Base-by-base conservation (phyloP, 305 asterid species). In the Ajuga reptans region DNA sequence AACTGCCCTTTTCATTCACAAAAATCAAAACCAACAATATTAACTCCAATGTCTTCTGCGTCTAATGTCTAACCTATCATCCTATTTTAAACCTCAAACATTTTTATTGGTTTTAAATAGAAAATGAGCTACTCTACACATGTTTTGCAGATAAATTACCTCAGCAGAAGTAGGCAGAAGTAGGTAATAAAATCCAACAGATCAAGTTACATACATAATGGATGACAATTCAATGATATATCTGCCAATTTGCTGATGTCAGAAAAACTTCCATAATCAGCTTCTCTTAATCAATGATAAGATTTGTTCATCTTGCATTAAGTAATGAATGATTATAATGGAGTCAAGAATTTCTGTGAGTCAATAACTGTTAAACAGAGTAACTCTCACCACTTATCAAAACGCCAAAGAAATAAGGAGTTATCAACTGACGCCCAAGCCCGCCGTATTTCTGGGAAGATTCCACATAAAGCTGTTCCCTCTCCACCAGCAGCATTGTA, bases 371-470 rank as follows among this genome's bases (percentile, higher is more conserved):
- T 5, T 21, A 74, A 62, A 37, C 11, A 74, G 21, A 16, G 66
- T 34, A 73, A 76, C 66, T 42, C 89, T 85, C 72, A 93, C 99
- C 97, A 87, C 82, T 93, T 93, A 78, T 93, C 96, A 70, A 93
- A 93, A 58, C 99, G 84, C 99, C 99, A 93, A 71, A 93, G 89
- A 77, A 87, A 91, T 69, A 91, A 80, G 27, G 96, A 84, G 83
- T 90, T 89, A 73, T 93, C 99, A 62, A 93, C 97, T 2, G 99
- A 90, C 64, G 99, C 99, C 99, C 97, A 93, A 11, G 99, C 99
- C 72, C 99, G 83, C 27, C 90, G 86, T 72, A 93, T 86, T 80
- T 93, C 97, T 14, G 99, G 92, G 81, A 93, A 93, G 76, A 93
- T 85, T 75, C 97, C 99, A 82, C 97, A 93, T 69, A 93, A 80